Percentiles rank a stretch among this genome's conserved stretches.
Conservation (phyloP, 2,329 filamentous ascomycete genomes). For the Ophiostoma novo-ulmi region DNA sequence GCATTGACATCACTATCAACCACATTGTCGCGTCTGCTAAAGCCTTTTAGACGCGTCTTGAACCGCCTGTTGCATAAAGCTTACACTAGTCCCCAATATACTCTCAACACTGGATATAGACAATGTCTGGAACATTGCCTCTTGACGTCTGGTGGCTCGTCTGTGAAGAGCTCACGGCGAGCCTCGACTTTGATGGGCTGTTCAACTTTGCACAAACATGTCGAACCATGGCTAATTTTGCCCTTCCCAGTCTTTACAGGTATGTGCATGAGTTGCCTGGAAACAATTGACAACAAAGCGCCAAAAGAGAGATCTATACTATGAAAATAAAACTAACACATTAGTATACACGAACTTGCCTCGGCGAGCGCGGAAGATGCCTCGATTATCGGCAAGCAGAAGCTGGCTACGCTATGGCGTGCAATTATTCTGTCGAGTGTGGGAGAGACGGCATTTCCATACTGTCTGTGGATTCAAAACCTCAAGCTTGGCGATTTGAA, state of each 20-base stretch:
- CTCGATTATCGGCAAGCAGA: constrained; percentile 38
- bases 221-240: constrained; percentile 52
- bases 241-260: constrained; percentile 60
- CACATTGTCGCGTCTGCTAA: not conserved
- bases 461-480: constrained; percentile 61
- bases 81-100: not conserved
- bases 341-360: not conserved
- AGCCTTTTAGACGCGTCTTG: not conserved
- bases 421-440: constrained; percentile 63
- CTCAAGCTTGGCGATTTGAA: constrained; percentile 59
- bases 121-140: constrained; percentile 37
- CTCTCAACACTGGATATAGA: not conserved
- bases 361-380: constrained; percentile 35
- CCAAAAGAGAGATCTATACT: not conserved
- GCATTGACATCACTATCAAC: not conserved
- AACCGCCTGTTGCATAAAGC: not conserved
- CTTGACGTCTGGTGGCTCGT: constrained; percentile 58
- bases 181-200: constrained; percentile 55
- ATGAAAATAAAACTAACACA: not conserved
- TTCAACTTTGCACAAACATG: constrained; percentile 54
- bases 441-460: constrained; percentile 59
- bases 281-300: not conserved
- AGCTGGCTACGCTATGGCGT: constrained; percentile 62
- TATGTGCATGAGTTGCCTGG: constrained; percentile 33
- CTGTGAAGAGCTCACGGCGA: constrained; percentile 52